Percentiles rank a stretch among this genome's conserved stretches.
These are phyloP conservation scores for Porogramme epimiltina DNA, from an alignment of 1,284 basidiomycete species.

Conservation along the genomic window DNA sequence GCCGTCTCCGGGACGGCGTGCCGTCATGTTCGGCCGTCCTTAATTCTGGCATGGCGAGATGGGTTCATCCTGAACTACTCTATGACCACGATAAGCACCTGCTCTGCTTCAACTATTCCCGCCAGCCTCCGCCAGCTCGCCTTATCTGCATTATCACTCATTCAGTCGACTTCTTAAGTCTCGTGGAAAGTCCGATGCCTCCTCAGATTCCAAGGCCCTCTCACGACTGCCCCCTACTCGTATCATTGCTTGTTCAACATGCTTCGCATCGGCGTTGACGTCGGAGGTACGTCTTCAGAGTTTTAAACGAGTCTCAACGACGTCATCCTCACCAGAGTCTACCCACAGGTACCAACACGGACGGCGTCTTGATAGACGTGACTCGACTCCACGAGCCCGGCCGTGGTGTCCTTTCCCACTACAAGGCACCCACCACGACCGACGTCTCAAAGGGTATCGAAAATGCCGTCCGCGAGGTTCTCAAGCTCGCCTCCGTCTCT, in stretches of 20 bases:
- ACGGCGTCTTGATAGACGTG: conserved; percentile 54
- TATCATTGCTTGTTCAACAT: conserved; percentile 1
- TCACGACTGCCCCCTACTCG: background rate
- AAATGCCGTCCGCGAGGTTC: conserved; percentile 40
- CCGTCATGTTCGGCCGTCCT: no score
- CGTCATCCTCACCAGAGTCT: background rate
- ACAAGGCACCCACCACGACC: conserved; percentile 53
- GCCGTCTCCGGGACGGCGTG: no score
- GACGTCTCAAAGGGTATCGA: conserved; percentile 56
- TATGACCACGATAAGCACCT: background rate
- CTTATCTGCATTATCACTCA: no score
- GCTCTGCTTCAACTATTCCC: background rate
- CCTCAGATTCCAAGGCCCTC: background rate
- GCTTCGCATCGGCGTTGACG: conserved; percentile 23
- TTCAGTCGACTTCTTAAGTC: background rate
- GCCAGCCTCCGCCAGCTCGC: background rate
- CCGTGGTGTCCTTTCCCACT: conserved; percentile 47
- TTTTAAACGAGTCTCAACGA: background rate
- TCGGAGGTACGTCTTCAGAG: conserved; percentile 20
- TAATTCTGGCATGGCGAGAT: no score
- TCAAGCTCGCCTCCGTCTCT: conserved; percentile 36
- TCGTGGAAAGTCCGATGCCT: background rate
- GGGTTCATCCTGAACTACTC: no score
- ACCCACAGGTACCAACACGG: conserved; percentile 48
- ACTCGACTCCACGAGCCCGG: conserved; percentile 34